Base-by-base conservation (phyloP, 768 basidiomycete genomes). In the Collybiopsis confluens region DNA sequence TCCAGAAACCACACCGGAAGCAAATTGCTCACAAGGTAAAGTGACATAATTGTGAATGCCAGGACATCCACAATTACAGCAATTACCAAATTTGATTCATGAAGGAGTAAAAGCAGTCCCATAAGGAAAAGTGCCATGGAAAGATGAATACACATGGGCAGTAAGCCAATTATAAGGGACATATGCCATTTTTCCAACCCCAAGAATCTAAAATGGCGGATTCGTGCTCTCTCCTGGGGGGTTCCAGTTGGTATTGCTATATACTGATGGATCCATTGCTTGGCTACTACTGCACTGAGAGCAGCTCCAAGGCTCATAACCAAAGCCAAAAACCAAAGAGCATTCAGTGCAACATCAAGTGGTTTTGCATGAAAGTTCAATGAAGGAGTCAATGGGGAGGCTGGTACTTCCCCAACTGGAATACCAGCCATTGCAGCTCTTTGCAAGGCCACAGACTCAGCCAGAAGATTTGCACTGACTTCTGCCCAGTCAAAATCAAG, bases 241-340 rank as follows among this genome's bases (percentile, higher is more conserved):
- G 59, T 59, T 1, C 59, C 59, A n/a, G 61, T 58, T 20, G 58
- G 50, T 16, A 54, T 55, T 21, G 59, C 44, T 28, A 50, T 53
- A 30, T 64, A 62, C 10, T 61, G 58, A 30, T 57, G 57, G 1
- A 65, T 33, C 65, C 63, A 65, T 40, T 66, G 64, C 51, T 65
- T 68, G n/a, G 63, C 62, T 23, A 65, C 51, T 35, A 63, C 58
- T 20, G 60, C 59, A 24, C 62, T 43, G 10, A 65, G 53, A 1
- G 65, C 66, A 10, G 62, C 55, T 8, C 60, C 55, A 27, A 68
- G 63, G 27, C 58, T 59, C 56, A 58, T 55, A 5, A 61, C 50
- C 2, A 68, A 56, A 28, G 61, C 61, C 15, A 56, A 50, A 45
- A 64, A 62, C 62, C 63, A 64, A 1, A 67, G 53, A 1, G 52